Base-by-base conservation (phyloP, 2,329 filamentous ascomycete species). In the Monosporascus sp. region DNA sequence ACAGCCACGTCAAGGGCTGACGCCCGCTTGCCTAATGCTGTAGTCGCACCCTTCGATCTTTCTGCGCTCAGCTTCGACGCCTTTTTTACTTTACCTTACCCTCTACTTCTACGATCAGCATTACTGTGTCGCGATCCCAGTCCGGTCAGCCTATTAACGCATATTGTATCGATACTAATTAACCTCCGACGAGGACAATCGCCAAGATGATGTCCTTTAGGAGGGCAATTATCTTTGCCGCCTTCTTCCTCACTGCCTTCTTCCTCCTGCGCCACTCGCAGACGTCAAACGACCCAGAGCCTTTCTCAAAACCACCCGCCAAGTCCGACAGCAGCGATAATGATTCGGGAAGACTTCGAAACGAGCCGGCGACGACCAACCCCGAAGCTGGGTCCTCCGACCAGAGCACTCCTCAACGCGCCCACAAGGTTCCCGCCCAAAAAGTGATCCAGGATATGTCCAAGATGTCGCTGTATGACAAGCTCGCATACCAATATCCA, bases 401-500 rank as follows among this genome's bases (percentile, higher is more conserved):
- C 2, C 44, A 36, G 11, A 53, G 53, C 27, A 36, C 49, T 6
- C 44, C 49, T n/a, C 50, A 47, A 27, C 55, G 51, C 44, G 61
- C 65, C 39, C 62, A 62, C 43, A 60, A 65, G 48, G 62, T 78
- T 67, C 68, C 74, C 65, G 72, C 75, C 7, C 85, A 90, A 67
- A 81, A 88, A 63, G 74, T 81, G 50, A 73, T 90, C 60, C 78
- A 85, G 51, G 87, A 93, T 69, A 79, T 89, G 67, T 83, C 85
- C 54, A 82, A 79, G 66, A 85, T 89, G 73, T 85, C 88, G 17
- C 79, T 92, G 50, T 78, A 77, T 78, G 88, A 81, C 75, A 96
- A 94, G 74, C 83, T 99, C 53, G 87, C 86, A 50, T 97, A 96
- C 75, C 89, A 95, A 63, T 97, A 94, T 72, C 90, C 92, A 20